Evolutionary conservation across 768 basidiomycete species (phyloP), one percentile per base, ranked within the genome.

Genomic region (Phanerochaete carnosa): DNA sequence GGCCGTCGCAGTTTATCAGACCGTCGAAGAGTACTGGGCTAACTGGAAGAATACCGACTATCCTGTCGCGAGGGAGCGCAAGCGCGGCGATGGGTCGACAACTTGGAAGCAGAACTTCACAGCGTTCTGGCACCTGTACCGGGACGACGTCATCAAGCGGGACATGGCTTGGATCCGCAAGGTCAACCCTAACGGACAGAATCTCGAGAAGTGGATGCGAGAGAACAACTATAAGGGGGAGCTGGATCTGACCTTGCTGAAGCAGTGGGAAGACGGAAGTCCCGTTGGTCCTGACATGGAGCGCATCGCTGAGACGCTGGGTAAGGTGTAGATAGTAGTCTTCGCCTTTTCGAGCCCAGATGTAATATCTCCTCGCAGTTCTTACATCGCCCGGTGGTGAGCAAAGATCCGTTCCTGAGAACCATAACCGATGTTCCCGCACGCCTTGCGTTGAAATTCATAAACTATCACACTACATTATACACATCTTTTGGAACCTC

Each of bases 81-180:
- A 22, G 11, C 56, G 29, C 39, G 62, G 49, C 1, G 58, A 59
- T 35, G 58, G 50, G 9, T 35, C 57, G 35, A 51, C 58, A 28
- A 63, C 62, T 26, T 59, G 29, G 22, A 57, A n/a, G 29, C 66
- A 78, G 68, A 79, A 76, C 64, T 79, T 79, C 62, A 71, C 72
- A 16, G 72, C 68, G 4, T 79, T 73, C 62, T 81, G 76, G 75
- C 69, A 65, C n/a, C 57, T 72, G 55, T 80, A 70, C 66, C 66
- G 75, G 33, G 79, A 81, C 50, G 73, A 75, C 62, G 64, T 79
- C 32, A 64, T 79, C 43, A 71, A 69, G 60, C 67, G 75, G 61
- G 75, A 80, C 57, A 73, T 78, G 71, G 71, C 74, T 5, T 79
- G 77, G 76, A 70, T 79, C 23, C 64, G 71, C 52, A 72, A 67